Evolutionary conservation across 2,329 filamentous ascomycete genomes (phyloP), one percentile per base, ranked within the genome.

Genomic region (Curvularia spicifera): DNA sequence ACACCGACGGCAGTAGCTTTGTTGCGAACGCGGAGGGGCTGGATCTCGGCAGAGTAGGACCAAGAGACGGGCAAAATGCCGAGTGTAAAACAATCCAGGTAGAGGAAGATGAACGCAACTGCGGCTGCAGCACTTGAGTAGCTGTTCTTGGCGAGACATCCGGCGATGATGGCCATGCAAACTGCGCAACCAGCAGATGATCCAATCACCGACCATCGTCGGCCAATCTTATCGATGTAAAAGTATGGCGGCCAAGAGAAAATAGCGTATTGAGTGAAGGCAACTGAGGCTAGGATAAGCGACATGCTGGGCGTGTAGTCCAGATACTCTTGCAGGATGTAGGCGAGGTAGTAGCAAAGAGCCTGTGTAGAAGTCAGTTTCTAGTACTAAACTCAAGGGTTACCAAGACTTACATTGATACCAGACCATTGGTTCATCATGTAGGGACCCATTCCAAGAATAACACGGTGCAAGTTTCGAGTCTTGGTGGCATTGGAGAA

Each of bases 1-100:
- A 82, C 80, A 3, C 80, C 81, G 37, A 83, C 78, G 3, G 82
- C 80, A 15, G 77, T 82, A 22, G 81, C 81, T 67, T 83, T 82
- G 4, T 80, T 78, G 31, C 81, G 73, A 3, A 79, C 81, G 57
- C 81, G 79, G 12, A 83, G 72, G 2, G 82, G 81, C 5, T 83
- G 70, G 49, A 84, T 81, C 64, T 84, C 80, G 0, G 81, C 79
- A 4, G 80, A 78, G 59, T 81, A 81, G 0, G 81, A 79, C 81
- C 81, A 83, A 0, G 81, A 80, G n/a, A 83, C 62, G 1, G 59
- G 59, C n/a, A 69, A 53, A 5, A 70, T 65, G 1, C 66, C 65
- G 28, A 67, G 61, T 5, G 62, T 66, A 44, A 70, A 70, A 39
- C 61, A 63, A 26, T 64, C 64, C 31, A 68, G 61, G 24, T 65